Conservation (phyloP, 2,329 filamentous ascomycete species). For the Arthrobotrys megalospora region DNA sequence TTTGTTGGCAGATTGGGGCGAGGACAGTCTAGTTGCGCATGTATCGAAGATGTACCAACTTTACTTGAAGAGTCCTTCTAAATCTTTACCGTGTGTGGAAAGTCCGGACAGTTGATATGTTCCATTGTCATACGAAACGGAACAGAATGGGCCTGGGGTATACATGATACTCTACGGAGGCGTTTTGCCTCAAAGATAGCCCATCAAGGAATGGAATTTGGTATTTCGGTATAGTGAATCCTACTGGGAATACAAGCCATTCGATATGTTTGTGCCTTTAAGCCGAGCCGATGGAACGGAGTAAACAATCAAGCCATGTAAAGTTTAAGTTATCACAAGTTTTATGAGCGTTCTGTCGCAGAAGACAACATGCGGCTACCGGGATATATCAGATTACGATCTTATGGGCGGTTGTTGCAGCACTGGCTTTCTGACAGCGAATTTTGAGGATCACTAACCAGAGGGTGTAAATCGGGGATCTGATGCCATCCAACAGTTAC, state of each 20-base stretch:
- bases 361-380: constrained; percentile 35
- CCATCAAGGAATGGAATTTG: constrained; percentile 35
- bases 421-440: constrained; percentile 41
- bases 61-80: constrained; percentile 25
- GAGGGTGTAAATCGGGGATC: constrained; percentile 23
- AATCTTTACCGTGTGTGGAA: constrained; percentile 47
- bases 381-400: constrained; percentile 36
- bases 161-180: constrained; percentile 43
- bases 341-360: constrained; percentile 51
- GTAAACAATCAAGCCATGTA: constrained; percentile 3
- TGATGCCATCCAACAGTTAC: constrained; percentile 13
- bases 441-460: constrained; percentile 36
- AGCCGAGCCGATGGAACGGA: constrained; percentile 16
- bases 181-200: constrained; percentile 51
- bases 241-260: constrained; percentile 20
- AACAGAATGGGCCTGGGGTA: constrained; percentile 30
- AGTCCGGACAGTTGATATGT: constrained; percentile 44
- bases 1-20: constrained; percentile 47
- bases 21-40: constrained; percentile 9
- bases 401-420: constrained; percentile 56
- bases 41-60: constrained; percentile 11
- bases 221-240: constrained; percentile 28
- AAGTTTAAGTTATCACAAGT: constrained; percentile 28
- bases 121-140: constrained; percentile 27
- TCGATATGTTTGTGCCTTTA: constrained; percentile 20